Evolutionary conservation across 2,329 filamentous ascomycete genomes (phyloP).

Genomic region (Tothia fuscella): DNA sequence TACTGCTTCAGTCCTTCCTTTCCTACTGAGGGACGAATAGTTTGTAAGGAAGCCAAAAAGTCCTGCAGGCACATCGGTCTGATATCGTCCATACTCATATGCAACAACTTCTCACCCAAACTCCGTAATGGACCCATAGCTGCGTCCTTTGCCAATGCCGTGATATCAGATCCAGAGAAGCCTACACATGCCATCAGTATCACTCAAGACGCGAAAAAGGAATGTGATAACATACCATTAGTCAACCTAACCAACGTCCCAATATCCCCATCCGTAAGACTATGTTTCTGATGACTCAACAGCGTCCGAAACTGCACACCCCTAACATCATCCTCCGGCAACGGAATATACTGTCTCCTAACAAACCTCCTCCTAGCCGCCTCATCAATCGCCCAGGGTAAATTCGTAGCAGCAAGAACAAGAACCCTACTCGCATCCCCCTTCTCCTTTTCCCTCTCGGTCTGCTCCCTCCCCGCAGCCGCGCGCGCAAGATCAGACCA

Average conservation of each 20-base stretch:
- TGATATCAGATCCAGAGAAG: conserved; percentile 97
- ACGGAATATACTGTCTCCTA: conserved; percentile 84
- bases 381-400: conserved; percentile 97
- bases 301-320: conserved; percentile 67
- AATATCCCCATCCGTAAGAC: conserved; percentile 60
- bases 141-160: conserved; percentile 89
- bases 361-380: conserved; percentile 86
- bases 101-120: conserved; percentile 75
- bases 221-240: conserved; percentile 51
- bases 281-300: conserved; percentile 78
- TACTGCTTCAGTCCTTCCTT: conserved; percentile 75
- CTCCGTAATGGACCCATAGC: conserved; percentile 92
- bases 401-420: conserved; percentile 86
- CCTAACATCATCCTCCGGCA: conserved; percentile 76
- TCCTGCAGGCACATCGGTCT: conserved; percentile 72
- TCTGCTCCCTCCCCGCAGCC: conserved; percentile 69
- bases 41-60: conserved; percentile 71
- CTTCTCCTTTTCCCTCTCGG: conserved; percentile 51
- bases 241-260: conserved; percentile 64
- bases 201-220: conserved; percentile 4
- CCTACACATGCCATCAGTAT: conserved; percentile 39
- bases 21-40: conserved; percentile 82
- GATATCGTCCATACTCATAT: conserved; percentile 91
- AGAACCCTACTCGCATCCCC: conserved; percentile 82
- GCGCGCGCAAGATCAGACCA: conserved; percentile 92